A percentile compares a stretch with the other conserved stretches of the same genome.
phyloP scores from a whole-genome alignment of 1,284 basidiomycete genomes.

The Cutaneotrichosporon cavernicola region DNA sequence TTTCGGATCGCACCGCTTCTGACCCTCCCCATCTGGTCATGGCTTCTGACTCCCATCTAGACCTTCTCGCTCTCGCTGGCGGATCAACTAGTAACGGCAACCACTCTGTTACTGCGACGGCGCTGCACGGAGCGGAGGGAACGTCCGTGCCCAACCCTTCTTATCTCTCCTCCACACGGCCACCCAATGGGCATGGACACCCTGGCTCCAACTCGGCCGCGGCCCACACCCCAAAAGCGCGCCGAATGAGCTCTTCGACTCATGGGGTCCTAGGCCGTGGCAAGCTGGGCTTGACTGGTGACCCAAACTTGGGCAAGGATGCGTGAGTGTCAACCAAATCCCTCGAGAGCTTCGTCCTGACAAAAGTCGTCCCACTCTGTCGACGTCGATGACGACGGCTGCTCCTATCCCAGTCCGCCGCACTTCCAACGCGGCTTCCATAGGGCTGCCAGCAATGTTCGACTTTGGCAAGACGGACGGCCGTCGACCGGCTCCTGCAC shows the following conservation, averaged over 20 bases:
- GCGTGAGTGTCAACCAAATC: neutral
- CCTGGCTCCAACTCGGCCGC: conserved; percentile 14
- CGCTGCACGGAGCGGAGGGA: conserved; percentile 23
- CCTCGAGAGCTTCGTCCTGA: conserved; percentile 1
- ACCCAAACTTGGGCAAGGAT: conserved; percentile 18
- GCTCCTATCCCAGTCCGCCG: conserved; percentile 36
- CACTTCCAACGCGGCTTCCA: conserved; percentile 26
- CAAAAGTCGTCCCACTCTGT: conserved; percentile 28
- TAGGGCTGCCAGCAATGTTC: conserved; percentile 41
- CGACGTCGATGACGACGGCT: conserved; percentile 24
- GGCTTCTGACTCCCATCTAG: conserved; percentile 24
- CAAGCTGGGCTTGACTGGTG: conserved; percentile 45
- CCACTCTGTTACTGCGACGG: neutral
- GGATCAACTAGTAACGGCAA: neutral
- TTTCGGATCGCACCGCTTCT: conserved; percentile 1
- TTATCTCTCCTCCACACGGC: conserved; percentile 41
- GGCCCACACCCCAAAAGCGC: conserved; percentile 27
- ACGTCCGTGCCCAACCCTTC: conserved; percentile 42
- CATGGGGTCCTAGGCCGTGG: conserved; percentile 49
- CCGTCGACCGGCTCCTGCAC: conserved; percentile 29
- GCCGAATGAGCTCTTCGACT: conserved; percentile 48
- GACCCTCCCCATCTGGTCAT: neutral
- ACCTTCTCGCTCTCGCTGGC: conserved; percentile 42
- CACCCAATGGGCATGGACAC: conserved; percentile 19
- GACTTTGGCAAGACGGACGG: conserved; percentile 49